phyloP scores from a whole-genome alignment of 2,329 filamentous ascomycete species.

The Aspergillus sp. region DNA sequence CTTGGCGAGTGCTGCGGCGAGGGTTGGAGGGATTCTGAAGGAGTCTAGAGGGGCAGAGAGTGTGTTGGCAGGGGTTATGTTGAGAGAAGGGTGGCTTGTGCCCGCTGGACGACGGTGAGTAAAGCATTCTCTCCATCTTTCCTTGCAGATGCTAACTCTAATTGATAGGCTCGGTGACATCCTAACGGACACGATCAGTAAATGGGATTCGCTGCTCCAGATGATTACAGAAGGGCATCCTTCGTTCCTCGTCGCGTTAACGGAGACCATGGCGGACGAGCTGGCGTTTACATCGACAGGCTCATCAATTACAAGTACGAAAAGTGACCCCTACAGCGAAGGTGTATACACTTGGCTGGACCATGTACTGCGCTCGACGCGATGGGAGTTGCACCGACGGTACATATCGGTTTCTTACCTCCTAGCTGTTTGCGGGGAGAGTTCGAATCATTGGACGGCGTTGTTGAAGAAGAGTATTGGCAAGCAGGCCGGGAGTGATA shows the following conservation, averaged over 20 bases:
- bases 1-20: slow-evolving; percentile 20
- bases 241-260: slow-evolving; percentile 39
- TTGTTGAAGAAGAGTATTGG: slow-evolving; percentile 21
- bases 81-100: slow-evolving; percentile 29
- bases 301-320: slow-evolving; percentile 16
- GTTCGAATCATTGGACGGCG: slow-evolving; percentile 33
- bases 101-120: slow-evolving; percentile 28
- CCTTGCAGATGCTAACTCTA: not conserved
- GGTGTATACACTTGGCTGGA: slow-evolving; percentile 51
- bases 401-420: slow-evolving; percentile 34
- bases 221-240: slow-evolving; percentile 34
- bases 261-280: slow-evolving; percentile 37
- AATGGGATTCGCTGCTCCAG: slow-evolving; percentile 39
- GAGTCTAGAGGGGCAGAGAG: slow-evolving; percentile 16
- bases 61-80: slow-evolving; percentile 25
- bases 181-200: slow-evolving; percentile 29
- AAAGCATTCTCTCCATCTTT: not conserved
- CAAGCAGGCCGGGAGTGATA: slow-evolving; percentile 3
- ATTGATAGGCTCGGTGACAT: slow-evolving; percentile 26
- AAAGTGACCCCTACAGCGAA: slow-evolving; percentile 38
- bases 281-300: slow-evolving; percentile 30
- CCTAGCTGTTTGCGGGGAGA: slow-evolving; percentile 31
- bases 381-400: slow-evolving; percentile 34
- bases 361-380: slow-evolving; percentile 44
- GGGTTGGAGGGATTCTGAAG: slow-evolving; percentile 31